Evolutionary conservation across 352 stramenopile genomes (phyloP).

Genomic region (Globisporangium nunn): DNA sequence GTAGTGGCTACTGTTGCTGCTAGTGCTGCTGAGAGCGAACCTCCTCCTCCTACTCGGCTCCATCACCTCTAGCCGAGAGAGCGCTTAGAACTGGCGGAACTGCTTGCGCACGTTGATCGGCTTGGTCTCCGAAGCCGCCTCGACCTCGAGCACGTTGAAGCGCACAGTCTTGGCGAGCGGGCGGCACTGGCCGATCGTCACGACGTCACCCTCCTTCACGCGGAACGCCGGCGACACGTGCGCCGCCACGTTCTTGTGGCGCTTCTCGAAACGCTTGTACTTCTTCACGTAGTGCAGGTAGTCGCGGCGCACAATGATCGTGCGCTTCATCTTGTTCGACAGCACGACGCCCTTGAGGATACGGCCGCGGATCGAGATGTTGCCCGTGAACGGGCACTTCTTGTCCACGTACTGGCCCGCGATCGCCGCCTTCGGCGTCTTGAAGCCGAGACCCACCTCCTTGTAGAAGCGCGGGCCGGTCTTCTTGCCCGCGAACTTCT

Average conservation of each 20-base stretch:
- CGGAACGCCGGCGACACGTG: constrained; percentile 97
- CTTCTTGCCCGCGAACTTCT: constrained; percentile 92
- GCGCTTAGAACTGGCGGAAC: constrained; percentile 97
- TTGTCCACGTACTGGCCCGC: constrained; percentile 98
- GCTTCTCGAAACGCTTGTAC: constrained; percentile 99
- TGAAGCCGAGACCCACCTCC: constrained; percentile 98
- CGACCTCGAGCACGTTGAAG: constrained; percentile 99
- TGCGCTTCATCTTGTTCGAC: constrained; percentile 99
- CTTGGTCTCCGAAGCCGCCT: constrained; percentile 93
- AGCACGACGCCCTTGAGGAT: constrained; percentile 98
- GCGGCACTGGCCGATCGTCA: constrained; percentile 99
- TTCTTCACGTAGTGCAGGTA: constrained; percentile 99
- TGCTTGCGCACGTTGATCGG: constrained; percentile 97
- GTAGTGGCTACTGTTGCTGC: too few species aligned
- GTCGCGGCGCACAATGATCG: constrained; percentile 98
- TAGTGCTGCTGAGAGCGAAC: too few species aligned
- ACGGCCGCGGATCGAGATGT: constrained; percentile 98
- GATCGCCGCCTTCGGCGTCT: constrained; percentile 95
- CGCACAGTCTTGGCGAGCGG: constrained; percentile 99
- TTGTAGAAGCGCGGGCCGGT: constrained; percentile 94
- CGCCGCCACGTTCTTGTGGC: constrained; percentile 98
- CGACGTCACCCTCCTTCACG: constrained; percentile 99
- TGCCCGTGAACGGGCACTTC: constrained; percentile 99
- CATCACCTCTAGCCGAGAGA: not conserved
- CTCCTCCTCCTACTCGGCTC: not conserved